These are phyloP conservation scores for Vitis hybrid DNA, from an alignment of 177 flowering plant genomes.

Conservation along the genomic window DNA sequence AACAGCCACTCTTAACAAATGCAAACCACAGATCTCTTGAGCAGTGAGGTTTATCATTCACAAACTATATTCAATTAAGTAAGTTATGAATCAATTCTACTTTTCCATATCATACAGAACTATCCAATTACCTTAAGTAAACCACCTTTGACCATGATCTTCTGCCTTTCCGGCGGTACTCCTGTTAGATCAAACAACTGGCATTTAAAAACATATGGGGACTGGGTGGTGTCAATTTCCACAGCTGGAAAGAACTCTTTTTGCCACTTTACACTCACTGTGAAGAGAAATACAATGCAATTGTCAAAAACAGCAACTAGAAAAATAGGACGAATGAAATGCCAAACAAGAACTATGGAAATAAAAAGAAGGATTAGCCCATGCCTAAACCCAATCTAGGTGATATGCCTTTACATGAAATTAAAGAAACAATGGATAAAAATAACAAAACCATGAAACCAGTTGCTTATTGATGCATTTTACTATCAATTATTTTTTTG, in stretches of 20 bases:
- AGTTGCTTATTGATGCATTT: too few species aligned
- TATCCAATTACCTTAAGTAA: slow-evolving; percentile 69
- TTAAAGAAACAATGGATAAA: too few species aligned
- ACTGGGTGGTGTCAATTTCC: slow-evolving; percentile 92
- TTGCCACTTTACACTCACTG: slow-evolving; percentile 99
- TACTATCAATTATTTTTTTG: too few species aligned
- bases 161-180: slow-evolving; percentile 97
- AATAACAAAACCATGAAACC: too few species aligned
- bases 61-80: neutral
- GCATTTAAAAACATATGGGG: slow-evolving; percentile 90
- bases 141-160: slow-evolving; percentile 98
- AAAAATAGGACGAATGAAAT: neutral
- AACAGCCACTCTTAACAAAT: too few species aligned
- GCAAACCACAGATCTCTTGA: too few species aligned
- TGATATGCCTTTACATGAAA: too few species aligned
- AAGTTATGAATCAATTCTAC: neutral
- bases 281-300: slow-evolving; percentile 7
- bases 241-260: slow-evolving; percentile 72
- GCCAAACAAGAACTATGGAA: neutral
- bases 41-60: neutral
- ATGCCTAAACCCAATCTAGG: too few species aligned
- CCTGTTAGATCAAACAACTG: slow-evolving; percentile 95
- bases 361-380: too few species aligned
- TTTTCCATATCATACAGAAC: slow-evolving; percentile 1
- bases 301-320: slow-evolving; percentile 2